Base-by-base conservation (phyloP, 805 yeast genomes). In the Saturnispora halmiae region DNA sequence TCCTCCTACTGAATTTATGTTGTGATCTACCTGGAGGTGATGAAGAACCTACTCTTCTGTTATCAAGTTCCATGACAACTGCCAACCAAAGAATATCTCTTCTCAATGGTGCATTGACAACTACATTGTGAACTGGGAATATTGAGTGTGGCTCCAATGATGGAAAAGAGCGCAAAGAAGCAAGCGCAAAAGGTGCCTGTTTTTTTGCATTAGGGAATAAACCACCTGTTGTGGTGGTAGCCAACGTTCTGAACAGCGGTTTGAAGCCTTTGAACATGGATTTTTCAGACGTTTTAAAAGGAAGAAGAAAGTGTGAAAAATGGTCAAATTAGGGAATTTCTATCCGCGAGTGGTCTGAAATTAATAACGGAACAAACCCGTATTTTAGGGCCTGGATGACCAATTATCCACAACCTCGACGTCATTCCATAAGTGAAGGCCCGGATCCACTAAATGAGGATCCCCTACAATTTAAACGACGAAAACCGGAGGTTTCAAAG, bases 51-150 rank as follows among this genome's bases (percentile, higher is more conserved):
- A 86, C 95, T 60, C 96, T 77, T 48, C 78, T 77, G 48, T 75
- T 76, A 58, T 92, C 96, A 29, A 88, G 82, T 67, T 92, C 99
- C 67, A 71, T 86, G 3, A 84, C 82, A 25, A 86, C 96, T 1
- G 97, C 95, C 55, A 79, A 77, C 96, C 97, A 92, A 45, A 92
- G 72, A 25, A 88, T 63, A 60, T 92, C 99, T 61, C 95, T 77
- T 63, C 98, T 79, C 44, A 85, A 59, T 35, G 94, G 94, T 16
- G 71, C 68, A 44, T 78, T 79, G 32, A 92, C 66, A 29, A 87
- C 68, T n/a, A 67, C 56, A 3, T 82, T 59, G 28, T 92, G 82
- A 29, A 88, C 77, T 14, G 96, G 92, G 45, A 82, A 72, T 51
- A 83, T 72, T 8, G 75, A 60, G 40, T 73, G 70, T 25, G 99